These are phyloP conservation scores for Phytophthora palmivora DNA, from an alignment of 352 stramenopile species.

Conservation along the genomic window DNA sequence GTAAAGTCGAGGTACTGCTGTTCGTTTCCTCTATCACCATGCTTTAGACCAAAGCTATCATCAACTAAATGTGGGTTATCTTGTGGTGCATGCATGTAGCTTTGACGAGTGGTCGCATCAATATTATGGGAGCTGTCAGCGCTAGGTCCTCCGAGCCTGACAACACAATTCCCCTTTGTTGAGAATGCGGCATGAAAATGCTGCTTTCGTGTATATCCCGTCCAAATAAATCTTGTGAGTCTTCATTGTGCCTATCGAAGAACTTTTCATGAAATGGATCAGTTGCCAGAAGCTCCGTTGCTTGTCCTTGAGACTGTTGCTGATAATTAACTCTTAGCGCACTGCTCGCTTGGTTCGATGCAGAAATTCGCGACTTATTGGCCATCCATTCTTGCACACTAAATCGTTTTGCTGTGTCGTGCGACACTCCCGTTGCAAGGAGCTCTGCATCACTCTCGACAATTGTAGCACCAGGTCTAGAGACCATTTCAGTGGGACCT, in stretches of 20 bases:
- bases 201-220: constrained; percentile 3
- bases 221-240: constrained; percentile 16
- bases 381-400: constrained; percentile 84
- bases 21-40: constrained; percentile 15
- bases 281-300: constrained; percentile 1
- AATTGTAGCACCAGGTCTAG: constrained; percentile 29
- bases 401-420: constrained; percentile 67
- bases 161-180: not conserved
- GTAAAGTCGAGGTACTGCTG: constrained; percentile 61
- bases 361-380: constrained; percentile 54
- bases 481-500: constrained; percentile 5
- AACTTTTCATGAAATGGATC: constrained; percentile 1
- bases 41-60: constrained; percentile 11
- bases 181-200: not conserved
- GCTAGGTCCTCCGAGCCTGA: not conserved
- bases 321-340: constrained; percentile 31
- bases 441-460: constrained; percentile 60
- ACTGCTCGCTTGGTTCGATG: constrained; percentile 34
- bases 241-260: constrained; percentile 11
- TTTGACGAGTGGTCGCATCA: constrained; percentile 10
- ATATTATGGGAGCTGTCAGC: not conserved
- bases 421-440: constrained; percentile 64
- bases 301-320: constrained; percentile 18
- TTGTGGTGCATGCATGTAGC: constrained; percentile 42
- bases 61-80: constrained; percentile 17